Percentiles rank a stretch among this genome's conserved stretches.
Conservation (phyloP, 768 basidiomycete species). For the Gloeophyllum trabeum region DNA sequence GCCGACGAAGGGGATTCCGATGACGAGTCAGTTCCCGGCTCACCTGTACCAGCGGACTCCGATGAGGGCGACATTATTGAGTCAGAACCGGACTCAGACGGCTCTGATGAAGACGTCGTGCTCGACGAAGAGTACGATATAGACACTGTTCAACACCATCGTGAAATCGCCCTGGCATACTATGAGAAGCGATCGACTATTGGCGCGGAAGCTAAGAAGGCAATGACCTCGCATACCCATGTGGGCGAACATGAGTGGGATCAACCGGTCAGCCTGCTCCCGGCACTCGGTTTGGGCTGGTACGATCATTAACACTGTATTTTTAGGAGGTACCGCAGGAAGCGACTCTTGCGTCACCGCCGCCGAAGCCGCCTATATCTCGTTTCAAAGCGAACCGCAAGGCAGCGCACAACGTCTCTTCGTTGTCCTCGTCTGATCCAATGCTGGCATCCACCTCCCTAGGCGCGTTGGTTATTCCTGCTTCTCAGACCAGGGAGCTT, state of each 20-base stretch:
- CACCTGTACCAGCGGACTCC: conserved; percentile 11
- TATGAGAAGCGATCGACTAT: conserved; percentile 47
- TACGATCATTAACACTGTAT: not conserved
- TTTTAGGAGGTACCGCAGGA: conserved; percentile 35
- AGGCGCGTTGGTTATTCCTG: conserved; percentile 18
- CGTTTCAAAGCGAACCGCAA: conserved; percentile 48
- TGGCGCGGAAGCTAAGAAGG: conserved; percentile 38
- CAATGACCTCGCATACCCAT: conserved; percentile 36
- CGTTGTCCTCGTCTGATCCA: conserved; percentile 7
- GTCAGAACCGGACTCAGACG: conserved; percentile 17
- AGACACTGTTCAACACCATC: conserved; percentile 55
- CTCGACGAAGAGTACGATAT: conserved; percentile 46
- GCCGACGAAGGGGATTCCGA: conserved; percentile 40
- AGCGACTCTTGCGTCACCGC: conserved; percentile 23
- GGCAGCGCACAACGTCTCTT: conserved; percentile 6
- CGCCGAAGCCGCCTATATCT: conserved; percentile 42
- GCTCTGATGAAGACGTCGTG: conserved; percentile 25
- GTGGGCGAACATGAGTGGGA: conserved; percentile 30
- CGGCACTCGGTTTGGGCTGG: not conserved
- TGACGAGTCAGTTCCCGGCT: conserved; percentile 45
- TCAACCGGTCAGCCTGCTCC: conserved; percentile 24
- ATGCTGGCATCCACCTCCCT: conserved; percentile 14
- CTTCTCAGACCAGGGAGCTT: conserved; percentile 13
- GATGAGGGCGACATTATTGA: conserved; percentile 9
- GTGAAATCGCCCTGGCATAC: conserved; percentile 67